A percentile compares a stretch with the other conserved stretches of the same genome.
Conservation (phyloP, 2,329 filamentous ascomycete genomes). For the Zasmidium angulare region DNA sequence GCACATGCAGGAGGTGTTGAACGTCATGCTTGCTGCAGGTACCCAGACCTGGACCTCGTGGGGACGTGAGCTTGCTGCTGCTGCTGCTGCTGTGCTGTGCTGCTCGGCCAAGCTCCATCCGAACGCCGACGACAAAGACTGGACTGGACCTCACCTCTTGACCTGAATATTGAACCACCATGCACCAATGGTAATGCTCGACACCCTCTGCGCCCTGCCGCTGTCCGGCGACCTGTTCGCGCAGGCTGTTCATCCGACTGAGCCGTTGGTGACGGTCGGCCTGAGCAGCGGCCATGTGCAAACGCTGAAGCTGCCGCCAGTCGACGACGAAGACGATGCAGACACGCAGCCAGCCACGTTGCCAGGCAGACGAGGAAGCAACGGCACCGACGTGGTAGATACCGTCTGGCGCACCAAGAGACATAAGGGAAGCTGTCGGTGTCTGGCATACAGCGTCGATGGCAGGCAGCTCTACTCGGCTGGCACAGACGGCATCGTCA, state of each 20-base stretch:
- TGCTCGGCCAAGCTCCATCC: slow-evolving; percentile 1
- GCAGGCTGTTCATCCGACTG: slow-evolving; percentile 79
- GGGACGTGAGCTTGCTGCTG: not conserved
- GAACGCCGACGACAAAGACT: no score
- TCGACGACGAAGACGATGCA: slow-evolving; percentile 50
- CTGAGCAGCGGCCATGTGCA: slow-evolving; percentile 83
- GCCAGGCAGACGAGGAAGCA: slow-evolving; percentile 41
- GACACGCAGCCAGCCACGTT: slow-evolving; percentile 18
- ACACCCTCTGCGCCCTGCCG: slow-evolving; percentile 87
- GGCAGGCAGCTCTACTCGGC: slow-evolving; percentile 65
- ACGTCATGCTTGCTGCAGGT: slow-evolving; percentile 5
- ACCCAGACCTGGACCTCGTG: not conserved
- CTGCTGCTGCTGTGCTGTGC: not conserved
- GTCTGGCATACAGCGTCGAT: slow-evolving; percentile 74
- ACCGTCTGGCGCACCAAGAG: slow-evolving; percentile 82
- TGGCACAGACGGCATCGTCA: slow-evolving; percentile 64
- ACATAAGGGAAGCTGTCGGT: slow-evolving; percentile 92
- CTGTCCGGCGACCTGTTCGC: slow-evolving; percentile 84
- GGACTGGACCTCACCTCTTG: not conserved
- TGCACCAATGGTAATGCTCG: slow-evolving; percentile 64
- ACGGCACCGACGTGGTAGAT: slow-evolving; percentile 74
- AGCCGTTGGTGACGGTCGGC: slow-evolving; percentile 83
- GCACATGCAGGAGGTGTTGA: no score
- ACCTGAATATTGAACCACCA: not conserved
- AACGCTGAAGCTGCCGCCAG: slow-evolving; percentile 69